Evolutionary conservation across 2,329 filamentous ascomycete genomes (phyloP), one percentile per base, ranked within the genome.

Genomic region (Fusarium sp.): DNA sequence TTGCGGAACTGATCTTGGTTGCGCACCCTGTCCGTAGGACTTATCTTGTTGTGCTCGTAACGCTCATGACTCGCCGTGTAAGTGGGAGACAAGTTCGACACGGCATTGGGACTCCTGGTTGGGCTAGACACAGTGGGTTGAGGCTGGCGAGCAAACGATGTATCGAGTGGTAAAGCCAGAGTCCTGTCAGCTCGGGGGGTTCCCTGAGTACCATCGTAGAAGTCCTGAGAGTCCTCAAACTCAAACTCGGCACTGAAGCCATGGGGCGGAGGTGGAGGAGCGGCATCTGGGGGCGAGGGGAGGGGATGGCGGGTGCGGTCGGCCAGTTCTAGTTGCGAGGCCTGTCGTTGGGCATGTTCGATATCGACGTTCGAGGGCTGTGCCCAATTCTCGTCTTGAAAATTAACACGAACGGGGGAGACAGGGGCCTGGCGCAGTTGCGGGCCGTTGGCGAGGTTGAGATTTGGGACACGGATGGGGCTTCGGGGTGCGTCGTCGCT

Each of bases 401-500:
- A 86, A 76, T 88, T 89, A 64, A 91, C 85, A 67, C 83, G 85
- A 65, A 90, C 88, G 20, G 90, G 89, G 45, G 90, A 91, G 31
- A 87, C 83, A 33, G 89, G 89, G 18, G 86, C 84, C 60, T 87
- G 85, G 70, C 86, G 85, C 68, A 90, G 82, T 68, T 84, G 84
- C 27, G 87, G 84, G 22, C 84, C 84, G 60, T 83, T 83, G 43
- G 72, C 65, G 27, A 73, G 63, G 20, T 76, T 72, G 56, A 80
- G 66, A 56, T 74, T 67, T n/a, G 81, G 66, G 18, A 80, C 74
- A 31, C 83, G 79, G 39, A 86, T 72, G n/a, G 84, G 83, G 67
- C 84, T 85, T 65, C 83, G 77, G 39, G 71, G 64, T 33, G 75
- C 69, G 60, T 75, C 68, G 60, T 77, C 74, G 74, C 68, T 73